Evolutionary conservation across 2,329 filamentous ascomycete species (phyloP).

Genomic region (Calycina herbarum): DNA sequence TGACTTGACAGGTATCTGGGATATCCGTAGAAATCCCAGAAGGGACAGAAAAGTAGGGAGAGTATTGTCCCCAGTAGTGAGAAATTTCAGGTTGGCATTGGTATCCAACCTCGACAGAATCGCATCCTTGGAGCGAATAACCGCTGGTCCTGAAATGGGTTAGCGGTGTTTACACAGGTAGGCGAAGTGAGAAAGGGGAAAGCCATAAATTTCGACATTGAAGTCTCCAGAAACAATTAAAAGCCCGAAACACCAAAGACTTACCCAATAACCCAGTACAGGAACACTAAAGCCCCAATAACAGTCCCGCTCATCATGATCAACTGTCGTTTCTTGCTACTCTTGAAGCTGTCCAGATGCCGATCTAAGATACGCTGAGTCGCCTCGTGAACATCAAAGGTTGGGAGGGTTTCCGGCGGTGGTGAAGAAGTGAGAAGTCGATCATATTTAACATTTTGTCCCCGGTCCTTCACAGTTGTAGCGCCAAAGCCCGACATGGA

Average conservation of each 20-base stretch:
- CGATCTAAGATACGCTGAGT: slow-evolving; percentile 22
- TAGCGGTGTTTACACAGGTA: neutral
- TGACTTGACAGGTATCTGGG: slow-evolving; percentile 70
- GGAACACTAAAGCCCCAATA: slow-evolving; percentile 26
- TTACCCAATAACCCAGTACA: slow-evolving; percentile 30
- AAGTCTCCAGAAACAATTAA: neutral
- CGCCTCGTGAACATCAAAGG: slow-evolving; percentile 18
- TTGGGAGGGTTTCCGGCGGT: neutral
- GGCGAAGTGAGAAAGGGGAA: neutral
- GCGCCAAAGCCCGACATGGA: slow-evolving; percentile 5
- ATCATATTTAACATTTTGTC: slow-evolving; percentile 25
- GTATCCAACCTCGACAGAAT: slow-evolving; percentile 34
- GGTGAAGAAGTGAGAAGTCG: slow-evolving; percentile 17
- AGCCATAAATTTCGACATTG: neutral
- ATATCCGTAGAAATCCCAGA: slow-evolving; percentile 61
- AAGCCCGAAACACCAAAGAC: slow-evolving; percentile 11
- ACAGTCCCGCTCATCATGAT: slow-evolving; percentile 21
- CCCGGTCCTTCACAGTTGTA: neutral
- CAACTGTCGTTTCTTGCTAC: slow-evolving; percentile 22
- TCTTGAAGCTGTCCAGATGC: slow-evolving; percentile 25
- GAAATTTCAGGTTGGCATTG: slow-evolving; percentile 37
- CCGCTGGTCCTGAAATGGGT: slow-evolving; percentile 19
- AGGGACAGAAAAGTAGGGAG: slow-evolving; percentile 76
- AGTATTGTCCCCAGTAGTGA: slow-evolving; percentile 77
- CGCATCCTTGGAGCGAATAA: slow-evolving; percentile 29